These are phyloP conservation scores for Hsuehochloa calcarea DNA, from an alignment of 176 grass and related monocot species.

Conservation along the genomic window DNA sequence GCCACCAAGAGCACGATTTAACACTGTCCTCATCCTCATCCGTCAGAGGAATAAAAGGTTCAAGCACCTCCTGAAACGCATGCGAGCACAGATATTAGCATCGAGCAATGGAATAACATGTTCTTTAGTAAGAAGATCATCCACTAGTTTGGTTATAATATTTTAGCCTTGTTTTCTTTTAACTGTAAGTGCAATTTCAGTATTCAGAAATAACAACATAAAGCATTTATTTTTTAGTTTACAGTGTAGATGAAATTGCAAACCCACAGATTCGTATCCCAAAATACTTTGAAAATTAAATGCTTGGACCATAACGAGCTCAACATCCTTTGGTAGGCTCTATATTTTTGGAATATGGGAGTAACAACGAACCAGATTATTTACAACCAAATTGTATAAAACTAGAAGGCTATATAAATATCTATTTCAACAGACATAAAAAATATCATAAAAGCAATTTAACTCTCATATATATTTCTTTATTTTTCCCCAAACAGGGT, in stretches of 20 bases:
- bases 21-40: slow-evolving; percentile 59
- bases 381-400: background rate
- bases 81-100: background rate
- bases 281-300: background rate
- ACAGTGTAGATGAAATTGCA: background rate
- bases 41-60: slow-evolving; percentile 60
- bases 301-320: background rate
- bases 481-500: background rate
- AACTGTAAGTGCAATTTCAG: slow-evolving; percentile 7
- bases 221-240: background rate
- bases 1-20: slow-evolving; percentile 47
- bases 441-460: background rate
- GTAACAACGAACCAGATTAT: background rate
- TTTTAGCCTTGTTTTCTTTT: background rate
- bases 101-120: background rate
- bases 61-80: slow-evolving; percentile 44
- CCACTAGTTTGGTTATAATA: background rate
- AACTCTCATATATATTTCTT: background rate
- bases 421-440: background rate
- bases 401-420: background rate
- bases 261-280: background rate
- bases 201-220: background rate
- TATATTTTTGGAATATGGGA: background rate
- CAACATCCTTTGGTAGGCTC: background rate
- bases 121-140: background rate